Evolutionary conservation across 768 basidiomycete species (phyloP).

Genomic region (Boletus tylopilopsis): DNA sequence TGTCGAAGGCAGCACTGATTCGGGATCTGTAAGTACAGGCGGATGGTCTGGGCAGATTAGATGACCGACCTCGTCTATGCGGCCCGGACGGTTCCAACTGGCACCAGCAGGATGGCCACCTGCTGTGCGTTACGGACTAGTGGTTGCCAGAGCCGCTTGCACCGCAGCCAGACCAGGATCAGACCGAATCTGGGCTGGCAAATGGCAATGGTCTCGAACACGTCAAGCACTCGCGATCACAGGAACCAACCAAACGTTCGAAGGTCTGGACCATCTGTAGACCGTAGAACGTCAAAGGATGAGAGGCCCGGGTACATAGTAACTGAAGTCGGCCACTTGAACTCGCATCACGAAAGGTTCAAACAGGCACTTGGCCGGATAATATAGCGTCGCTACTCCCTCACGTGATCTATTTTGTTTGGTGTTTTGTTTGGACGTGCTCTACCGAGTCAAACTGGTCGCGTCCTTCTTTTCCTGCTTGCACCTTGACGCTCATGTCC

Average conservation of each 20-base stretch:
- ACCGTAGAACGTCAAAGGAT: background rate
- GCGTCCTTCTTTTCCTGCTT: background rate
- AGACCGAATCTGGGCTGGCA: too few relatives aligned
- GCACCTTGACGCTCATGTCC: background rate
- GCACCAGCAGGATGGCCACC: conserved; percentile 1
- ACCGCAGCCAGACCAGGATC: background rate
- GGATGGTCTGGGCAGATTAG: too few relatives aligned
- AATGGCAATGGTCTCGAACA: conserved; percentile 7
- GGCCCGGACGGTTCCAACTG: conserved; percentile 12
- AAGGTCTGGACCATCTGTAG: conserved; percentile 9
- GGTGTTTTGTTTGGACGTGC: conserved; percentile 4
- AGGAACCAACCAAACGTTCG: background rate
- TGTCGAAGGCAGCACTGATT: background rate
- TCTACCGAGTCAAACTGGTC: background rate
- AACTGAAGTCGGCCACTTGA: background rate
- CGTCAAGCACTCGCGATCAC: background rate
- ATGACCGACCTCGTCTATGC: background rate
- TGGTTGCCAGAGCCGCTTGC: too few relatives aligned
- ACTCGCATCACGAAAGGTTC: background rate
- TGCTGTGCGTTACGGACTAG: conserved; percentile 1
- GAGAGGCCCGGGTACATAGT: too few relatives aligned
- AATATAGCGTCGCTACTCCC: too few relatives aligned
- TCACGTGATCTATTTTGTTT: conserved; percentile 7
- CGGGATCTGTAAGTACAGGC: too few relatives aligned
- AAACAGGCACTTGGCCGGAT: too few relatives aligned